A percentile compares a stretch with the other conserved stretches of the same genome.
Conservation (phyloP, 169 alveolate genomes). For the Plasmodium falciparum region DNA sequence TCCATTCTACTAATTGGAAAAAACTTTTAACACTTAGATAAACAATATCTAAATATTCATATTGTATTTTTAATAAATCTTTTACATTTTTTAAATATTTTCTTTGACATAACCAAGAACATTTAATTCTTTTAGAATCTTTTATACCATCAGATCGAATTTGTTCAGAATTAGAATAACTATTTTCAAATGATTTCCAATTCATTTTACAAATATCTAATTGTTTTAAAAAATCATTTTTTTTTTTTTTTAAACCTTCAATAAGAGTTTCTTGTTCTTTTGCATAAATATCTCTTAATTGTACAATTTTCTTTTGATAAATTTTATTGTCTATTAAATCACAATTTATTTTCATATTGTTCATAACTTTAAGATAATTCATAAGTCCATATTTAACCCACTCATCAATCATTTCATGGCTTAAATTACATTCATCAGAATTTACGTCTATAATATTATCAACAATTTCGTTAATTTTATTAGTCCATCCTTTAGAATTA, state of each 20-base stretch:
- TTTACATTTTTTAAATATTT: constrained; percentile 71
- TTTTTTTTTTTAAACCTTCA: constrained; percentile 59
- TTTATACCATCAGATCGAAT: constrained; percentile 59
- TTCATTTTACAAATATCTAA: constrained; percentile 45
- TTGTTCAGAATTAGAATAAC: constrained; percentile 72
- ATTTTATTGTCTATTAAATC: constrained; percentile 58
- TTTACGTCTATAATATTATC: constrained; percentile 45
- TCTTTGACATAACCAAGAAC: constrained; percentile 77
- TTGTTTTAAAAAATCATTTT: constrained; percentile 69
- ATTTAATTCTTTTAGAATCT: constrained; percentile 66
- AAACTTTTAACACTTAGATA: constrained; percentile 34
- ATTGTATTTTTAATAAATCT: constrained; percentile 61
- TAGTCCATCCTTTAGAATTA: background rate
- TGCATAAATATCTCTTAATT: constrained; percentile 39
- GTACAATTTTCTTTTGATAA: constrained; percentile 28
- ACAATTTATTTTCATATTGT: constrained; percentile 61
- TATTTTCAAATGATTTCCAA: constrained; percentile 77
- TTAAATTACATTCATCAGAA: constrained; percentile 9
- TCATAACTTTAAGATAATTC: constrained; percentile 50
- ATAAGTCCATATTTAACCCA: constrained; percentile 62
- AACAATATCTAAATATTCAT: constrained; percentile 63
- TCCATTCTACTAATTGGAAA: constrained; percentile 75
- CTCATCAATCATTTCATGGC: constrained; percentile 42
- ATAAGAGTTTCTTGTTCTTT: constrained; percentile 73
- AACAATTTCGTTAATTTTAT: constrained; percentile 30